Evolutionary conservation across 163 green algal genomes (phyloP).

Genomic region (Scenedesmus sp.): DNA sequence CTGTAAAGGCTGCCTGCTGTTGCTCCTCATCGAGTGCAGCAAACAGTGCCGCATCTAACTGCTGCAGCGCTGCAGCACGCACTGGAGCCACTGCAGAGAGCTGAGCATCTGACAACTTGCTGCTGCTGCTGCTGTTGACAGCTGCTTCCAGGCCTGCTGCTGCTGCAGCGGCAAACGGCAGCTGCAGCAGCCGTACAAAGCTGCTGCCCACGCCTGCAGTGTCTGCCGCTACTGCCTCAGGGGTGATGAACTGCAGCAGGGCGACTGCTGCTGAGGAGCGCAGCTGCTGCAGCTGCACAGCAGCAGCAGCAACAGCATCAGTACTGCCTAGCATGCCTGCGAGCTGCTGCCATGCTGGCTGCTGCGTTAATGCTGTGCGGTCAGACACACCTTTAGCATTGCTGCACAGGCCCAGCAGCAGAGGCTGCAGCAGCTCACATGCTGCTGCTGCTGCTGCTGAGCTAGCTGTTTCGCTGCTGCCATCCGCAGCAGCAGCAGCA

Average conservation of each 20-base stretch:
- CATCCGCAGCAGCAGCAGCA: background rate
- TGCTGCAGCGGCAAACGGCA: conserved; percentile 11
- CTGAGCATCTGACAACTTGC: conserved; percentile 10
- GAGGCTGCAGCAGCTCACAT: background rate
- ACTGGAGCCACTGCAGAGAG: conserved; percentile 33
- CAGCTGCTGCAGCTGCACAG: conserved; percentile 5
- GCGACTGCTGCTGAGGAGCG: background rate
- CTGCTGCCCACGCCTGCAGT: background rate
- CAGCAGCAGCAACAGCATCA: background rate
- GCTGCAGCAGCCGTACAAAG: conserved; percentile 36
- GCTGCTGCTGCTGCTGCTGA: background rate
- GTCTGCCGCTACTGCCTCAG: background rate
- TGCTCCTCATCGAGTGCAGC: background rate
- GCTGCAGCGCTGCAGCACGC: conserved; percentile 13
- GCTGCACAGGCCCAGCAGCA: background rate
- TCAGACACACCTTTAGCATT: background rate
- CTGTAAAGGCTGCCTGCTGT: conserved; percentile 4
- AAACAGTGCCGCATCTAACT: conserved; percentile 5
- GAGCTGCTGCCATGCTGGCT: conserved; percentile 3
- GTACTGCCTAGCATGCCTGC: background rate
- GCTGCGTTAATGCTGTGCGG: background rate
- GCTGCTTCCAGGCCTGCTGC: background rate
- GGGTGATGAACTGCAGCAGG: background rate
- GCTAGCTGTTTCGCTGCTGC: background rate
- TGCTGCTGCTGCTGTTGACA: background rate